Percentiles rank a stretch among this genome's conserved stretches.
Evolutionary conservation across 768 basidiomycete species (phyloP).

Genomic region (Piloderma croceum): DNA sequence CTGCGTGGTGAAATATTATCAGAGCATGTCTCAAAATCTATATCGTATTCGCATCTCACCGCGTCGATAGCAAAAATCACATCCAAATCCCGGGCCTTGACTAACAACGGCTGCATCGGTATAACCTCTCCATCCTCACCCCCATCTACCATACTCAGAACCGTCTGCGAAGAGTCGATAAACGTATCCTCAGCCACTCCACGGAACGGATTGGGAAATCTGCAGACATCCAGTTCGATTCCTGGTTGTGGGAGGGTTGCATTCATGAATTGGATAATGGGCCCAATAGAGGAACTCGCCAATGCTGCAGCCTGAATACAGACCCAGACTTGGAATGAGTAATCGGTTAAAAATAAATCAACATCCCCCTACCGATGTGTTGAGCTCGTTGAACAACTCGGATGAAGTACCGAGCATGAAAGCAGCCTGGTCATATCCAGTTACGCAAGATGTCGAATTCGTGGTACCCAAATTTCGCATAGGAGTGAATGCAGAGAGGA

Average conservation of each 20-base stretch:
- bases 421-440: constrained; percentile 31
- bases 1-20: no score
- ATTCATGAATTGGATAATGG: constrained; percentile 13
- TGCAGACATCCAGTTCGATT: constrained; percentile 25
- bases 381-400: constrained; percentile 27
- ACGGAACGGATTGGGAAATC: constrained; percentile 34
- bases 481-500: constrained; percentile 40
- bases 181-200: constrained; percentile 31
- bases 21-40: no score
- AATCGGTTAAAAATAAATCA: neutral
- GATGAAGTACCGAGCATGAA: constrained; percentile 38
- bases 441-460: constrained; percentile 26
- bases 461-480: constrained; percentile 40
- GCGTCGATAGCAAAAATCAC: constrained; percentile 48
- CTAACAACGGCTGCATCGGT: constrained; percentile 46
- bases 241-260: constrained; percentile 20
- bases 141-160: constrained; percentile 34
- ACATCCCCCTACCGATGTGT: constrained; percentile 27
- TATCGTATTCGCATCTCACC: no score
- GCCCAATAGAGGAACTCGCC: constrained; percentile 9
- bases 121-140: constrained; percentile 40
- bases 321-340: neutral
- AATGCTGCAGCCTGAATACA: constrained; percentile 4
- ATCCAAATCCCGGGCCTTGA: constrained; percentile 41
- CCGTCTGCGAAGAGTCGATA: constrained; percentile 24